Conservation (phyloP, 257 asterid species). For the Scutellaria galericulata region DNA sequence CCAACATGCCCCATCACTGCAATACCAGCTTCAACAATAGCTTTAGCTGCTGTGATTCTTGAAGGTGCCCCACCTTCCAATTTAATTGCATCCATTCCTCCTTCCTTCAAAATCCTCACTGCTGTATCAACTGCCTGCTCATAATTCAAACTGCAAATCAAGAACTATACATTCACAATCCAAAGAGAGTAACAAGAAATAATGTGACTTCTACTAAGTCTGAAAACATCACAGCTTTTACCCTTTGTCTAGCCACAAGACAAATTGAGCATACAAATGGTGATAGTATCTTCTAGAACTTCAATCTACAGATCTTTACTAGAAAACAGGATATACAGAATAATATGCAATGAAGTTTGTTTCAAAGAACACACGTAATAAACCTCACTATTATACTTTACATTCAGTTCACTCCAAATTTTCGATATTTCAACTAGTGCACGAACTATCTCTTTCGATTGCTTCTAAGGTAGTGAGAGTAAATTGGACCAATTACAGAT, state of each 20-base stretch:
- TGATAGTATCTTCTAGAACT: background rate
- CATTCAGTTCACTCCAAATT: background rate
- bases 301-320: background rate
- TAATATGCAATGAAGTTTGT: background rate
- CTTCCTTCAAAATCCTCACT: constrained; percentile 81
- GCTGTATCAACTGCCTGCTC: constrained; percentile 92
- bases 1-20: constrained; percentile 98
- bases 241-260: background rate
- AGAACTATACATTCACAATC: constrained; percentile 38
- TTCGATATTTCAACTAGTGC: background rate
- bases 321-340: background rate
- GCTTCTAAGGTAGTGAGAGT: background rate
- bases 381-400: background rate
- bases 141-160: constrained; percentile 44
- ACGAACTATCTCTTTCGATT: background rate
- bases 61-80: constrained; percentile 97
- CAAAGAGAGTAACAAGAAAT: background rate
- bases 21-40: constrained; percentile 95
- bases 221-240: background rate
- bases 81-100: constrained; percentile 96
- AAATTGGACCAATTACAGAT: background rate
- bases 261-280: background rate
- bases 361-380: background rate
- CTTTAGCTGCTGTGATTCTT: constrained; percentile 92
- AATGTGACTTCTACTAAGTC: background rate